A percentile compares a stretch with the other conserved stretches of the same genome.
Evolutionary conservation across 257 asterid genomes (phyloP).

Genomic region (Penstemon newberryi): DNA sequence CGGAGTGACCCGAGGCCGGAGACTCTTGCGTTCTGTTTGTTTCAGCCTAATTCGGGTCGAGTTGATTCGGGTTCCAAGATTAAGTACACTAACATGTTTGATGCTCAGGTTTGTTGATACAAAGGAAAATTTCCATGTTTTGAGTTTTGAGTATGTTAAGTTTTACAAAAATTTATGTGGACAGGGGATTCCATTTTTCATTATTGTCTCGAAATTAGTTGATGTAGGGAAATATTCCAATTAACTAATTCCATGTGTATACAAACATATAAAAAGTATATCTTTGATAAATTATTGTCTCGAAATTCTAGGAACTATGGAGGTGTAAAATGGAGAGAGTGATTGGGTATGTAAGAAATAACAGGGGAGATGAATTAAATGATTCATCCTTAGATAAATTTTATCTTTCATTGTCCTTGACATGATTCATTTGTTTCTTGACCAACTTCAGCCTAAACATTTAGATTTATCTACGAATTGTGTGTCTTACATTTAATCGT

Average conservation of each 20-base stretch:
- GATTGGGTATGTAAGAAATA: background rate
- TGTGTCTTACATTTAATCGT: too few species aligned
- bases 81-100: constrained; percentile 74
- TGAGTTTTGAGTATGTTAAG: too few species aligned
- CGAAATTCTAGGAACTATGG: background rate
- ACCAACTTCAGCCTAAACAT: too few species aligned
- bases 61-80: constrained; percentile 57
- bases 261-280: background rate
- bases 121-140: too few species aligned
- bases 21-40: constrained; percentile 70
- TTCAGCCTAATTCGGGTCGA: constrained; percentile 68
- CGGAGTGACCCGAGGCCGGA: constrained; percentile 66
- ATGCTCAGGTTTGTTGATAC: constrained; percentile 60
- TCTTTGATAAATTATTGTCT: background rate
- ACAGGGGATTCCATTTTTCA: too few species aligned
- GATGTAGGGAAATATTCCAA: background rate
- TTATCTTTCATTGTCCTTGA: too few species aligned
- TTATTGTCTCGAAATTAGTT: too few species aligned
- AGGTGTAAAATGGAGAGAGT: background rate
- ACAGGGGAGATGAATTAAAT: background rate
- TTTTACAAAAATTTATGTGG: too few species aligned
- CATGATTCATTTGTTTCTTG: too few species aligned
- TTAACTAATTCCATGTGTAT: background rate
- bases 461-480: too few species aligned
- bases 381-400: too few species aligned